A percentile compares a stretch with the other conserved stretches of the same genome.
Conservation (phyloP, 2,329 filamentous ascomycete genomes). For the Trichoderma endophyticum region DNA sequence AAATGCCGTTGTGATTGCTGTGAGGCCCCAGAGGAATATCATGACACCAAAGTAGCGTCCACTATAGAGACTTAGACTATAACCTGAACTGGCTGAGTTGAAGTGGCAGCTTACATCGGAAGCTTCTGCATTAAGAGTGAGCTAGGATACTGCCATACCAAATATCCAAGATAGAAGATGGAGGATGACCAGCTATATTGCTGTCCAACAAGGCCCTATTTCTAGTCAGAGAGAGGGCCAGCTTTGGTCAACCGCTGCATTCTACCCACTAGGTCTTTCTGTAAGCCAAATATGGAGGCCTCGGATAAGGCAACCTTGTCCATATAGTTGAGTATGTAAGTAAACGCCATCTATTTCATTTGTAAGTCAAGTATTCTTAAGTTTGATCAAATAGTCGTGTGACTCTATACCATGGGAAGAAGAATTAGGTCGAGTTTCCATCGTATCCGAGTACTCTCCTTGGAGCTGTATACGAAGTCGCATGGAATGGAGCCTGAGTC, state of each 20-base stretch:
- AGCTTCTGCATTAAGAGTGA: background rate
- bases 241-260: fast-evolving
- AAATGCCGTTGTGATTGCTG: background rate
- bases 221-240: background rate
- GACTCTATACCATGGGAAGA: background rate
- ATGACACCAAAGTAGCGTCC: background rate
- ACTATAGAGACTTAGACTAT: background rate
- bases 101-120: background rate
- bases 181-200: background rate
- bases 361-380: background rate
- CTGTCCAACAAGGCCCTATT: background rate
- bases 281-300: background rate
- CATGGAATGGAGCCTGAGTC: background rate
- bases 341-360: background rate
- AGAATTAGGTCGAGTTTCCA: background rate
- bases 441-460: background rate
- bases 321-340: background rate
- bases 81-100: background rate
- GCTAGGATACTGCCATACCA: background rate
- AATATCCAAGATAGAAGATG: background rate
- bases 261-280: background rate
- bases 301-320: background rate
- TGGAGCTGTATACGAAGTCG: background rate
- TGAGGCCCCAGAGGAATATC: background rate
- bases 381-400: background rate